Conservation (phyloP, 345 rosid species). For the Moringa oleifera region DNA sequence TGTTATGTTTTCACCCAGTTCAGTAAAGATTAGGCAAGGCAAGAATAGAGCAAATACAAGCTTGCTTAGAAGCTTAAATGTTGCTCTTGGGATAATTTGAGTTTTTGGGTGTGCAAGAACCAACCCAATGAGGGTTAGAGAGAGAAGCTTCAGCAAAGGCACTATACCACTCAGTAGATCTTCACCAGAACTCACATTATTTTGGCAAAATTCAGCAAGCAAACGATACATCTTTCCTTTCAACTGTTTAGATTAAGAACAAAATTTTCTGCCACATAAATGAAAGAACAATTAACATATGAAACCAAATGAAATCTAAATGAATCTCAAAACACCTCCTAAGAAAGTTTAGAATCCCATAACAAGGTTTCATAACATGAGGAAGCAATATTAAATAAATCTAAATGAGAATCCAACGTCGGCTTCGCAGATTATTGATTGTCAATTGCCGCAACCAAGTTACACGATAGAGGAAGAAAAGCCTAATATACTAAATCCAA, state of each 20-base stretch:
- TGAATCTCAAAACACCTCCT: neutral
- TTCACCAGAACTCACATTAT: conserved; percentile 25
- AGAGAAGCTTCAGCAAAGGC: conserved; percentile 75
- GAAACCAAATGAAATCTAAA: neutral
- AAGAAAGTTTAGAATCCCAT: neutral
- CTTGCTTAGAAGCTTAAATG: conserved; percentile 84
- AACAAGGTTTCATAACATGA: no score
- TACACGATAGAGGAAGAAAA: neutral
- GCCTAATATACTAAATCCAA: neutral
- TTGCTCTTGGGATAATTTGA: conserved; percentile 59
- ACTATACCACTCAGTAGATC: conserved; percentile 50
- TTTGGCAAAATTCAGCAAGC: conserved; percentile 13
- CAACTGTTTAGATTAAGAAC: neutral
- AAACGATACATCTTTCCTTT: conserved; percentile 21
- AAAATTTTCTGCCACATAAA: conserved; percentile 14
- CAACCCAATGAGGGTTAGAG: conserved; percentile 64
- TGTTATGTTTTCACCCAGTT: conserved; percentile 77
- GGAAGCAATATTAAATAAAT: neutral
- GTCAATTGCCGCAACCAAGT: no score
- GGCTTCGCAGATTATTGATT: neutral
- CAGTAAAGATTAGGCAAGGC: conserved; percentile 87
- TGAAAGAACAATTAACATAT: conserved; percentile 5
- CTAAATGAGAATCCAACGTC: no score
- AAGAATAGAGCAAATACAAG: conserved; percentile 86
- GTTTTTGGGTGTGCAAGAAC: conserved; percentile 71